A percentile compares a stretch with the other conserved stretches of the same genome.
Evolutionary conservation across 495 filamentous ascomycete genomes (phyloP).

Genomic region (Aspergillus bridgeri): DNA sequence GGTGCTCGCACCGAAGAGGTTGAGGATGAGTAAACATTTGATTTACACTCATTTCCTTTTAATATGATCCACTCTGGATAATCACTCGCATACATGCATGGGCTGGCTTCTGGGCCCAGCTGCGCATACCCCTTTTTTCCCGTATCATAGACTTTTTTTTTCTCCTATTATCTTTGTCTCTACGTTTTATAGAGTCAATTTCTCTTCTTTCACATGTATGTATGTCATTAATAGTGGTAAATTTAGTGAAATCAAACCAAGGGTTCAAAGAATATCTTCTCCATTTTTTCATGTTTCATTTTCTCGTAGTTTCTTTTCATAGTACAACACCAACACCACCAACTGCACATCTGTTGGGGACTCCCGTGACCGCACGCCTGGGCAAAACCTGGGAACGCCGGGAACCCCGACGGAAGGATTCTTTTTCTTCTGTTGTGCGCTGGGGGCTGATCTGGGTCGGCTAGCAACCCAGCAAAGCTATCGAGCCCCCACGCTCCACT

Average conservation of each 20-base stretch:
- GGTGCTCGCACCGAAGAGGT: slow-evolving; percentile 57
- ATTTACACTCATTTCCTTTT: slow-evolving; percentile 25
- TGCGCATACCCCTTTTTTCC: slow-evolving; percentile 21
- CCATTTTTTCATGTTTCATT: background rate
- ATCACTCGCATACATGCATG: slow-evolving; percentile 34
- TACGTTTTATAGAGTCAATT: slow-evolving; percentile 39
- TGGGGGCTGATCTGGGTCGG: slow-evolving; percentile 3
- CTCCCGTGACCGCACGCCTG: background rate
- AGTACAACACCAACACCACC: too few species aligned
- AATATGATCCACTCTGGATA: slow-evolving; percentile 28
- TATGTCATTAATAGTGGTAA: slow-evolving; percentile 52
- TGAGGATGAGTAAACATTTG: slow-evolving; percentile 59
- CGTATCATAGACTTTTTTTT: slow-evolving; percentile 48
- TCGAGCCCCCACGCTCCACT: slow-evolving; percentile 6
- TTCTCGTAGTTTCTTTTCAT: background rate
- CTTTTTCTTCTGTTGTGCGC: background rate
- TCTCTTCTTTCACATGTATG: slow-evolving; percentile 46
- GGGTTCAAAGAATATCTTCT: slow-evolving; percentile 30
- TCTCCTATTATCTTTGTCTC: slow-evolving; percentile 31
- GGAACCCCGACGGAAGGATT: background rate
- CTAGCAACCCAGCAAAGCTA: background rate
- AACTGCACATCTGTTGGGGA: background rate
- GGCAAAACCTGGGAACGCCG: background rate
- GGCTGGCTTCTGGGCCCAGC: slow-evolving; percentile 14
- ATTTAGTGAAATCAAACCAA: slow-evolving; percentile 33